Evolutionary conservation across 257 asterid genomes (phyloP).

Genomic region (Fraxinus excelsior): DNA sequence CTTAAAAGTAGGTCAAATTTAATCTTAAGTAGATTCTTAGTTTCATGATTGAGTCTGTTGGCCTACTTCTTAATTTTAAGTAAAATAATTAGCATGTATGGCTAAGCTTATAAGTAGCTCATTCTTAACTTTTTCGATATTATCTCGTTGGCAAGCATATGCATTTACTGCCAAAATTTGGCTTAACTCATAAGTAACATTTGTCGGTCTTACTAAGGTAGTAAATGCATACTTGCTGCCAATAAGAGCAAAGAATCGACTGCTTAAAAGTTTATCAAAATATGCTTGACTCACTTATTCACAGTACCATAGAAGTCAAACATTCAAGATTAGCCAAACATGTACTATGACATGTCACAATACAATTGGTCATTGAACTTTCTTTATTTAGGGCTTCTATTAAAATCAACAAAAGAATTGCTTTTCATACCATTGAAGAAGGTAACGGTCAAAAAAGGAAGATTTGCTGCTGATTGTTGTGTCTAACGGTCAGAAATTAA

Average conservation of each 20-base stretch:
- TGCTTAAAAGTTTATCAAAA: not conserved
- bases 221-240: not conserved
- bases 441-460: too few species aligned
- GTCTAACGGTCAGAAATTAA: too few species aligned
- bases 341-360: not conserved
- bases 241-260: not conserved
- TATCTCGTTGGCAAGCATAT: not conserved
- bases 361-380: not conserved
- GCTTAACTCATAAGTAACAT: not conserved
- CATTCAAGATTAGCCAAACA: not conserved
- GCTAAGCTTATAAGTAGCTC: not conserved
- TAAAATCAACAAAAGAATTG: too few species aligned
- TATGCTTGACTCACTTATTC: not conserved
- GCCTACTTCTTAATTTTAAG: too few species aligned
- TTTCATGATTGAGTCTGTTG: too few species aligned
- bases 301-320: not conserved
- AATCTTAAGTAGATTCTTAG: not conserved
- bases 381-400: too few species aligned
- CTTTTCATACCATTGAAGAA: too few species aligned
- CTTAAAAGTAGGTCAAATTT: not conserved
- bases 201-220: not conserved
- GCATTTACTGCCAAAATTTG: not conserved
- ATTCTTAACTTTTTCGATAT: not conserved
- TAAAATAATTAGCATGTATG: not conserved
- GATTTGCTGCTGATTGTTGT: too few species aligned